These are phyloP conservation scores for Phaffia australis DNA, from an alignment of 768 basidiomycete species.

Conservation along the genomic window DNA sequence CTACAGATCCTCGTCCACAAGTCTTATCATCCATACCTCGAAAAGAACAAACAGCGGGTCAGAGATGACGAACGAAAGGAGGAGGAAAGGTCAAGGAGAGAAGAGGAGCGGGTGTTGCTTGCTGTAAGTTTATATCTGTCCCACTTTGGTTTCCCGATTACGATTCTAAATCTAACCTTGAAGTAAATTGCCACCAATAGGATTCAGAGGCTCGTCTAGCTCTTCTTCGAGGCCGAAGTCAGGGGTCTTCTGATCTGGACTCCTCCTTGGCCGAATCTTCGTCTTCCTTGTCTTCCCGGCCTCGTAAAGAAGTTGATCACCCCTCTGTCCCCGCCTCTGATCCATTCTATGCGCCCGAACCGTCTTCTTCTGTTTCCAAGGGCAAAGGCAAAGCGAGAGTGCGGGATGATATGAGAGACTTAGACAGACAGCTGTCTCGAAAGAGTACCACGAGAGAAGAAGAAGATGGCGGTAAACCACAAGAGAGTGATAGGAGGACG, in stretches of 20 bases:
- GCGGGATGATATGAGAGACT: slow-evolving; percentile 30
- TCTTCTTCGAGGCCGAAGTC: slow-evolving; percentile 29
- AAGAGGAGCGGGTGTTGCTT: slow-evolving; percentile 34
- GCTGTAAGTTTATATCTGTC: slow-evolving; percentile 27
- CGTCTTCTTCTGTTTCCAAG: slow-evolving; percentile 26
- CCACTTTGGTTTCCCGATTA: neutral
- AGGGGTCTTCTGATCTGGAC: neutral
- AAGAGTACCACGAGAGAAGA: slow-evolving; percentile 1
- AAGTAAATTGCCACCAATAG: slow-evolving; percentile 14
- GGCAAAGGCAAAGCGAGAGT: slow-evolving; percentile 31
- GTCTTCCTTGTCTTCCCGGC: neutral
- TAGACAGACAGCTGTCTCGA: slow-evolving; percentile 9
- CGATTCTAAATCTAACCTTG: neutral
- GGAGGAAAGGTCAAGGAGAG: slow-evolving; percentile 30
- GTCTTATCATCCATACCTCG: slow-evolving; percentile 39
- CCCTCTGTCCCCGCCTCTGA: slow-evolving; percentile 11
- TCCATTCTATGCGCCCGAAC: slow-evolving; percentile 30
- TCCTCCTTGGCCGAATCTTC: neutral
- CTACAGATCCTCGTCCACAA: slow-evolving; percentile 40
- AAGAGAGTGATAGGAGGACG: slow-evolving; percentile 9
- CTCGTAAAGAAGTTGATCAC: slow-evolving; percentile 3
- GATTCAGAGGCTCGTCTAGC: slow-evolving; percentile 34
- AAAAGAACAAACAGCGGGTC: slow-evolving; percentile 39
- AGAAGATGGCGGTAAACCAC: slow-evolving; percentile 27
- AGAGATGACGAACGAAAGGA: slow-evolving; percentile 38